phyloP scores from a whole-genome alignment of 2,329 filamentous ascomycete genomes.

The Cytospora piceae region DNA sequence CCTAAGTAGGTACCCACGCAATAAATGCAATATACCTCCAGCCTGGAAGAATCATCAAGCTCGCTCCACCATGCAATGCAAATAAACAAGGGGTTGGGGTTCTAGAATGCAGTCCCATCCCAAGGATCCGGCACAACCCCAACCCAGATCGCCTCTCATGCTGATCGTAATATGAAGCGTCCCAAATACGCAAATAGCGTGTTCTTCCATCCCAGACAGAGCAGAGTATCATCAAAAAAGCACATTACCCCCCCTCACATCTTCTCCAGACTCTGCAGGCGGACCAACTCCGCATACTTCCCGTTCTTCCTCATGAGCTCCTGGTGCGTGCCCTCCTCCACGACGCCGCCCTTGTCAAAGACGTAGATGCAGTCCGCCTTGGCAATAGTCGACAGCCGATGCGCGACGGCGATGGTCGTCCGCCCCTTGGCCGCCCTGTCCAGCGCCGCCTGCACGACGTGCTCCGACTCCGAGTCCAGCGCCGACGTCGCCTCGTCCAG shows the following conservation, averaged over 20 bases:
- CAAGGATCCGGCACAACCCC: too few relatives aligned
- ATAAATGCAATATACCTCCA: too few relatives aligned
- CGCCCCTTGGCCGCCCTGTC: conserved; percentile 82
- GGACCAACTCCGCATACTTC: conserved; percentile 78
- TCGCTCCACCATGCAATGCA: too few relatives aligned
- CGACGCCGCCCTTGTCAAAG: conserved; percentile 86
- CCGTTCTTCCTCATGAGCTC: conserved; percentile 73
- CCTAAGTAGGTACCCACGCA: too few relatives aligned
- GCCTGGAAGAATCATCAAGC: too few relatives aligned
- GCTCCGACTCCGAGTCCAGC: conserved; percentile 76
- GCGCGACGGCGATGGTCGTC: conserved; percentile 93
- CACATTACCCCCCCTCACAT: neutral
- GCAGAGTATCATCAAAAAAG: neutral
- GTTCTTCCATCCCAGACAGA: too few relatives aligned
- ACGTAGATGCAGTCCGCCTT: conserved; percentile 95
- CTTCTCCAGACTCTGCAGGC: conserved; percentile 76
- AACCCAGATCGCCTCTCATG: too few relatives aligned
- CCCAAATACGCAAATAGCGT: too few relatives aligned
- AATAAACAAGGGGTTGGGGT: too few relatives aligned
- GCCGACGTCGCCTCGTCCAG: conserved; percentile 82
- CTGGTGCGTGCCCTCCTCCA: conserved; percentile 80
- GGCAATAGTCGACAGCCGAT: conserved; percentile 89
- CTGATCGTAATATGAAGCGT: too few relatives aligned
- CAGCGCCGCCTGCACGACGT: conserved; percentile 78
- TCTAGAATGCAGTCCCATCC: too few relatives aligned